Evolutionary conservation across 192 early-diverging fungal species (phyloP).

Genomic region (Piromyces sp.): DNA sequence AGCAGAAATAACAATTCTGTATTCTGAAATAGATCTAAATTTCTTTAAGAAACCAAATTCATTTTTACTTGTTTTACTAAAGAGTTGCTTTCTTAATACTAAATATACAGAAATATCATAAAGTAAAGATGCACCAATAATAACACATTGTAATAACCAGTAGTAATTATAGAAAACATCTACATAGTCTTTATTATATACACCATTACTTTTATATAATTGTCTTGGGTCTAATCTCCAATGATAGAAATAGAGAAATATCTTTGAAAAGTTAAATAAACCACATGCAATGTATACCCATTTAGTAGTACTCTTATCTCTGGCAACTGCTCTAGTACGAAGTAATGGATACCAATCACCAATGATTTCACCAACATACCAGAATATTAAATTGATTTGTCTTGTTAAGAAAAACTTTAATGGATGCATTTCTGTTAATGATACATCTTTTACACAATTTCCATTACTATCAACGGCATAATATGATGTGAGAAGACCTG

Average conservation of each 20-base stretch:
- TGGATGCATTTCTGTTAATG: neutral
- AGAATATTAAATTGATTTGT: neutral
- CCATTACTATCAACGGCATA: neutral
- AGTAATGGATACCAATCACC: neutral
- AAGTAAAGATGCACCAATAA: neutral
- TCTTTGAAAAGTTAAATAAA: neutral
- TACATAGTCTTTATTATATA: neutral
- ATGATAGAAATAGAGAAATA: neutral
- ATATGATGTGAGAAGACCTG: neutral
- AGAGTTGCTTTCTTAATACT: neutral
- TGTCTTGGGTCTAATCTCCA: neutral
- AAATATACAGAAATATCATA: neutral
- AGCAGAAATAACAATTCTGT: neutral
- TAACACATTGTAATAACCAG: neutral
- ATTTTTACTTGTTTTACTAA: neutral
- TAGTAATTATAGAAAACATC: neutral
- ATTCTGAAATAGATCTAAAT: neutral
- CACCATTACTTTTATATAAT: neutral
- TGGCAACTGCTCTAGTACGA: neutral
- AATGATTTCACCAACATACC: neutral
- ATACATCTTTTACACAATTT: neutral
- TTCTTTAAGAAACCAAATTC: neutral
- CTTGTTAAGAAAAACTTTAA: neutral
- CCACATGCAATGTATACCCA: neutral
- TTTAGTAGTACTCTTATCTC: neutral